Evolutionary conservation across 257 asterid genomes (phyloP).

Genomic region (Buddleja alternifolia): DNA sequence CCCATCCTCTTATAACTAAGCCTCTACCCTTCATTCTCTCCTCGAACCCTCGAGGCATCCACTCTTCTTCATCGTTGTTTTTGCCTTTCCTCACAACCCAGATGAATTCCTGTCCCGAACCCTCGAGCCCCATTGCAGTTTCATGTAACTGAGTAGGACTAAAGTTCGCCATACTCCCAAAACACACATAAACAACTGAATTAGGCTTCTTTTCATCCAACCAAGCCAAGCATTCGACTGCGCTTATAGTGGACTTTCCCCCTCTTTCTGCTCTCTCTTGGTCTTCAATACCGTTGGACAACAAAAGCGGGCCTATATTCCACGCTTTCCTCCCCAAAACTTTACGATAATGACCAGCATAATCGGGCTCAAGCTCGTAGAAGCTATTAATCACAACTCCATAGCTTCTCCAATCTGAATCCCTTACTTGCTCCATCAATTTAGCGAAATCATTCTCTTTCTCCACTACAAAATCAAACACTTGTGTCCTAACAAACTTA

Average conservation of each 20-base stretch:
- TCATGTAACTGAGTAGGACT: constrained; percentile 33
- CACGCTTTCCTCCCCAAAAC: constrained; percentile 36
- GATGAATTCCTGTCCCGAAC: constrained; percentile 38
- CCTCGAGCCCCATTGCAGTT: constrained; percentile 43
- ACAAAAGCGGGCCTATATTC: constrained; percentile 41
- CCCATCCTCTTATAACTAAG: constrained; percentile 45
- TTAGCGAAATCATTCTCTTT: constrained; percentile 9
- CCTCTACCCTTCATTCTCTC: constrained; percentile 34
- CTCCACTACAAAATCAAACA: constrained; percentile 18
- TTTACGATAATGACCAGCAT: constrained; percentile 31
- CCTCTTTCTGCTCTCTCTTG: constrained; percentile 31
- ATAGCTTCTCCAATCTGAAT: constrained; percentile 38
- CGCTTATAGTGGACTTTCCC: constrained; percentile 16
- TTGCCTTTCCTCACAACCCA: constrained; percentile 38
- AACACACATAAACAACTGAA: constrained; percentile 43
- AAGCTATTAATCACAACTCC: constrained; percentile 55
- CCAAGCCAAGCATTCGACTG: constrained; percentile 44
- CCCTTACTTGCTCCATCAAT: constrained; percentile 23
- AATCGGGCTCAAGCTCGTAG: constrained; percentile 46
- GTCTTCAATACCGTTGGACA: constrained; percentile 21
- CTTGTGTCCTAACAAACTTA: constrained; percentile 32
- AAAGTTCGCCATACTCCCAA: constrained; percentile 39
- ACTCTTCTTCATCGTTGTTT: constrained; percentile 9
- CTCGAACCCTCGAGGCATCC: constrained; percentile 40
- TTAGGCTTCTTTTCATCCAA: constrained; percentile 40